Base-by-base conservation (phyloP, 495 filamentous ascomycete genomes). In the Neurospora sp. region DNA sequence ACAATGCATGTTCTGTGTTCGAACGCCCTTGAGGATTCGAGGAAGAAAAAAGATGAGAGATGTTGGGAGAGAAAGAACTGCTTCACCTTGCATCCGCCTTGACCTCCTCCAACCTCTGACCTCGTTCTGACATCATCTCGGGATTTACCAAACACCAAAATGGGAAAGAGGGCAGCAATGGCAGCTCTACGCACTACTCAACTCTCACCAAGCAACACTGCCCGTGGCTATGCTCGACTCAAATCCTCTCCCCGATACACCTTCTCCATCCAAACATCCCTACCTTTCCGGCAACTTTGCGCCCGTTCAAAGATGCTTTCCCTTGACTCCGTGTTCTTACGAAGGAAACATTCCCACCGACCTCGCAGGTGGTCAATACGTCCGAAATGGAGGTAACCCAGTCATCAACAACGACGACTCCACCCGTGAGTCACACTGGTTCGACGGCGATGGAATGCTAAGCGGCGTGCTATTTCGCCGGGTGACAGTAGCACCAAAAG, bases 391-490 rank as follows among this genome's bases (percentile, higher is more conserved):
- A 70, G 86, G 86, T 48, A 92, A 92, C 76, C 89, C 90, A 9
- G 79, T 91, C n/a, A 81, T 78, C n/a, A 88, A 90, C 70, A 88
- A 89, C 70, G 79, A 87, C n/a, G 83, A 88, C 71, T 75, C 85
- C 31, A 80, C 81, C 40, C 84, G 88, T 69, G 84, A 88, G 73
- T 83, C 86, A 31, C 89, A 92, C 74, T 91, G 89, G 89, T 91
- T 92, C 73, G 90, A 91, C 74, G 90, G 90, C 68, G 90, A 91
- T 79, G 90, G 89, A 1, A 91, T 92, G 89, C 86, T 91, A 4
- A 85, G 86, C 31, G 90, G 90, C 16, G 88, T 92, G 0, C 80
- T 81, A 9, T 91, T 92, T 79, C 78, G 75, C 42, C 80, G 80
- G 37, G 45, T 53, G n/a, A 3, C 42, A 44, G 7, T 16, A 18